Percentiles rank a stretch among this genome's conserved stretches.
phyloP scores from a whole-genome alignment of 2,329 filamentous ascomycete genomes.

The Teratosphaeria gauchensis region DNA sequence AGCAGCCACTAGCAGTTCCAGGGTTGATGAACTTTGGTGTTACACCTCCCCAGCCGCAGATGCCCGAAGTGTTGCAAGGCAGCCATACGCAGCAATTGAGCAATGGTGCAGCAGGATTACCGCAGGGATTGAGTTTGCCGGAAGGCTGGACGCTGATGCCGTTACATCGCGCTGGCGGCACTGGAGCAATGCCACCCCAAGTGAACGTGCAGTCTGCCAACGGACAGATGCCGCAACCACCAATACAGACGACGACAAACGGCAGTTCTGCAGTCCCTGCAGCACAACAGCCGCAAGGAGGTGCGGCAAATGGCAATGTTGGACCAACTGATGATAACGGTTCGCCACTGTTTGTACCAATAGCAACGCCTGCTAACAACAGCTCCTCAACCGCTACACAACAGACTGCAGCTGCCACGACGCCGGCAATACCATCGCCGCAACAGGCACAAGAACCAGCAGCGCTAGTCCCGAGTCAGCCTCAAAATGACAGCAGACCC shows the following conservation, averaged over 20 bases:
- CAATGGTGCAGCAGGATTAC: slow-evolving; percentile 38
- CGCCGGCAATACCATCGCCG: neutral
- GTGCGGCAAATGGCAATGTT: neutral
- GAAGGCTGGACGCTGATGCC: slow-evolving; percentile 44
- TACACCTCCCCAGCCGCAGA: slow-evolving; percentile 13
- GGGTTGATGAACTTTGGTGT: neutral
- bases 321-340: slow-evolving; percentile 20
- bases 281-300: neutral
- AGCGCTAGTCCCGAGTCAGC: neutral
- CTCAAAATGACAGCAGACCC: neutral
- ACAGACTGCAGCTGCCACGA: neutral
- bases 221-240: neutral
- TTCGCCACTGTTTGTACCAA: slow-evolving; percentile 21
- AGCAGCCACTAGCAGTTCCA: slow-evolving; percentile 5
- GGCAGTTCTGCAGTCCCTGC: neutral
- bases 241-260: slow-evolving; percentile 7
- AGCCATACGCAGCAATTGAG: slow-evolving; percentile 23
- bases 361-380: neutral
- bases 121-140: slow-evolving; percentile 42
- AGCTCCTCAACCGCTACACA: neutral
- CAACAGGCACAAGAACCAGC: slow-evolving; percentile 1
- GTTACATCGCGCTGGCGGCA: slow-evolving; percentile 26
- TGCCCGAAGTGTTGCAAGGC: slow-evolving; percentile 12
- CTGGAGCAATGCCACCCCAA: slow-evolving; percentile 1
- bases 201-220: neutral